Percentiles rank a stretch among this genome's conserved stretches.
Evolutionary conservation across 2,329 filamentous ascomycete genomes (phyloP).

Genomic region (Lasiodiplodia sp.): DNA sequence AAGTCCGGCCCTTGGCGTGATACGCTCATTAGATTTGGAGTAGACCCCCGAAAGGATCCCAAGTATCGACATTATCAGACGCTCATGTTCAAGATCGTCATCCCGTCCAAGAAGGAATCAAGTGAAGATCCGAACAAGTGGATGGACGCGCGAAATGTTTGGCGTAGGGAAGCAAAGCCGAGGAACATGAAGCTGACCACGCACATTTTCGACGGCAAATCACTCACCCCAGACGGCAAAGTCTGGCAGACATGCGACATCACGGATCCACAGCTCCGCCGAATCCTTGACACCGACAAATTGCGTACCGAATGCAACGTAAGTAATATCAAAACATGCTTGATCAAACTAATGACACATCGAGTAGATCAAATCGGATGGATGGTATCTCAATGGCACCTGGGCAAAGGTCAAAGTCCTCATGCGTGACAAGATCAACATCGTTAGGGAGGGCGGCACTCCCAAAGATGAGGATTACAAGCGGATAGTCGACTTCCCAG

Average conservation of each 20-base stretch:
- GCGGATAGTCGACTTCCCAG: conserved; percentile 49
- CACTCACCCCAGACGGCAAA: conserved; percentile 79
- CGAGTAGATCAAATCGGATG: conserved; percentile 59
- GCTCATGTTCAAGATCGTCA: conserved; percentile 77
- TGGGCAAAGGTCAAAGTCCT: conserved; percentile 85
- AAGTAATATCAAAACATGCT: conserved; percentile 49
- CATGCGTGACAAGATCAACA: conserved; percentile 81
- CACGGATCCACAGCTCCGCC: conserved; percentile 75
- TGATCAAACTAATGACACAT: conserved; percentile 47
- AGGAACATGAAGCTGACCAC: conserved; percentile 46
- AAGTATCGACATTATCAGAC: conserved; percentile 86
- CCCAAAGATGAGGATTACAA: conserved; percentile 46
- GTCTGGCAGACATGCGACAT: conserved; percentile 96
- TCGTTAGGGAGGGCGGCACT: conserved; percentile 58
- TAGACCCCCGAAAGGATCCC: conserved; percentile 82
- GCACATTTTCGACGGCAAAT: conserved; percentile 84
- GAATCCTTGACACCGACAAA: conserved; percentile 69
- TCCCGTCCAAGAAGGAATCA: conserved; percentile 20
- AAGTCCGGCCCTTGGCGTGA: conserved; percentile 92
- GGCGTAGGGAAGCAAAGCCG: conserved; percentile 24
- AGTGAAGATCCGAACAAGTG: conserved; percentile 32
- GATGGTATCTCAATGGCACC: conserved; percentile 84
- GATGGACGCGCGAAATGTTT: conserved; percentile 33
- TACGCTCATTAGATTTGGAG: conserved; percentile 81
- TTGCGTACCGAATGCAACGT: conserved; percentile 57